Conservation (phyloP, 2,329 filamentous ascomycete genomes). For the Exophiala alcalophila region DNA sequence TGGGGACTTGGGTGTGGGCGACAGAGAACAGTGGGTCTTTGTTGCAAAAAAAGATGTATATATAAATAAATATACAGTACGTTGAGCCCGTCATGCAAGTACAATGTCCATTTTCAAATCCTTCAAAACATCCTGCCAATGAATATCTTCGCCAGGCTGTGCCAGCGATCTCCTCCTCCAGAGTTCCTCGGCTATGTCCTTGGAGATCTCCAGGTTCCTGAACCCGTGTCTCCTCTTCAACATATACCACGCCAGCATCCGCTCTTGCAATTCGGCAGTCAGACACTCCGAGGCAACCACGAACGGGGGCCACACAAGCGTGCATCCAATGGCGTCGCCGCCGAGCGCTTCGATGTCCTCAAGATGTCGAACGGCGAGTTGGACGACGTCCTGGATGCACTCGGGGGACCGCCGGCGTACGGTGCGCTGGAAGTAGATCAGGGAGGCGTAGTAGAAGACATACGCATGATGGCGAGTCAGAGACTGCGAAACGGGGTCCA, state of each 20-base stretch:
- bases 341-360: constrained; percentile 35
- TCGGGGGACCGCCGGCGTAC: constrained; percentile 30
- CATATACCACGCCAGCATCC: constrained; percentile 36
- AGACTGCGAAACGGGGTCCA: constrained; percentile 29
- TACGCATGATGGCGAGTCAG: constrained; percentile 30
- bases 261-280: constrained; percentile 29
- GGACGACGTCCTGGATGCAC: constrained; percentile 35
- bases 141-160: constrained; percentile 26
- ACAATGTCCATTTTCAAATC: constrained; percentile 38
- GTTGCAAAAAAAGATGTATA: no score
- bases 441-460: constrained; percentile 39
- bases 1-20: no score
- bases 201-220: constrained; percentile 35
- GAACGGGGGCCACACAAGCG: constrained; percentile 40
- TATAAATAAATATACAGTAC: no score
- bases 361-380: constrained; percentile 34
- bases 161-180: constrained; percentile 32
- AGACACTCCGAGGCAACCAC: constrained; percentile 39
- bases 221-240: constrained; percentile 38
- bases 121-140: constrained; percentile 37
- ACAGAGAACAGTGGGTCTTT: background rate
- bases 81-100: constrained; percentile 30
- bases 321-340: constrained; percentile 34
- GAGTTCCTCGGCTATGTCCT: constrained; percentile 35
- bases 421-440: constrained; percentile 38